phyloP scores from a whole-genome alignment of 2,329 filamentous ascomycete species.

The Cladophialophora carrionii region DNA sequence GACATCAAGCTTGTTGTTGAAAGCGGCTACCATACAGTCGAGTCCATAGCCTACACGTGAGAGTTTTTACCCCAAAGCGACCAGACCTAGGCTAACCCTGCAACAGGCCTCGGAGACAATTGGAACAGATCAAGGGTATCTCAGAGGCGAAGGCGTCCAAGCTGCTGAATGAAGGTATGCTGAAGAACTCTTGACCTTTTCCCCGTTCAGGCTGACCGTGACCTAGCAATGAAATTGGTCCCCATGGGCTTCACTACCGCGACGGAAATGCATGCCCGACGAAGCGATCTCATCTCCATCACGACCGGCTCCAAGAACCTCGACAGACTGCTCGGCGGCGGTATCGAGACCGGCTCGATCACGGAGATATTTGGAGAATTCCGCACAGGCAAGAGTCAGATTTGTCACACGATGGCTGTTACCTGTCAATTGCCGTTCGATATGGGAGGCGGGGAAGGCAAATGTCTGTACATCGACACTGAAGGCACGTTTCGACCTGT shows the following conservation, averaged over 20 bases:
- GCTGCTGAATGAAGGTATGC: slow-evolving; percentile 79
- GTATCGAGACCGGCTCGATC: slow-evolving; percentile 94
- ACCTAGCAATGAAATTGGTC: slow-evolving; percentile 84
- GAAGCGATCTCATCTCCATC: slow-evolving; percentile 96
- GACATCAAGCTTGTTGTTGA: slow-evolving; percentile 93
- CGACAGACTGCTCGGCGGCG: slow-evolving; percentile 90
- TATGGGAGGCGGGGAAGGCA: slow-evolving; percentile 97
- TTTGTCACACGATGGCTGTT: slow-evolving; percentile 97
- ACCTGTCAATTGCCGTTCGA: slow-evolving; percentile 98
- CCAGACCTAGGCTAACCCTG: not conserved
- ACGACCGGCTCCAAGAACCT: slow-evolving; percentile 97
- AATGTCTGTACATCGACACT: slow-evolving; percentile 97
- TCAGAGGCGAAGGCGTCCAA: slow-evolving; percentile 96
- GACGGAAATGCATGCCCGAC: slow-evolving; percentile 96
- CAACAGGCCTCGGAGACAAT: slow-evolving; percentile 65
- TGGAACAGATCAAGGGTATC: slow-evolving; percentile 97
- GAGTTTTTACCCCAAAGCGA: slow-evolving; percentile 35
- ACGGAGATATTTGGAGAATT: slow-evolving; percentile 99
- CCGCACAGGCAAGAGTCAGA: slow-evolving; percentile 95
- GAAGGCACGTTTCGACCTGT: slow-evolving; percentile 97
- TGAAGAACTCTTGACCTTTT: slow-evolving; percentile 12
- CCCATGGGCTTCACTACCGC: slow-evolving; percentile 99
- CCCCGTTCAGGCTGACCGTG: slow-evolving; percentile 25
- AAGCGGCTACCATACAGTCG: slow-evolving; percentile 91
- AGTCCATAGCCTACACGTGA: slow-evolving; percentile 91